phyloP scores from a whole-genome alignment of 2,329 filamentous ascomycete species.

The Alternaria ethzedia region DNA sequence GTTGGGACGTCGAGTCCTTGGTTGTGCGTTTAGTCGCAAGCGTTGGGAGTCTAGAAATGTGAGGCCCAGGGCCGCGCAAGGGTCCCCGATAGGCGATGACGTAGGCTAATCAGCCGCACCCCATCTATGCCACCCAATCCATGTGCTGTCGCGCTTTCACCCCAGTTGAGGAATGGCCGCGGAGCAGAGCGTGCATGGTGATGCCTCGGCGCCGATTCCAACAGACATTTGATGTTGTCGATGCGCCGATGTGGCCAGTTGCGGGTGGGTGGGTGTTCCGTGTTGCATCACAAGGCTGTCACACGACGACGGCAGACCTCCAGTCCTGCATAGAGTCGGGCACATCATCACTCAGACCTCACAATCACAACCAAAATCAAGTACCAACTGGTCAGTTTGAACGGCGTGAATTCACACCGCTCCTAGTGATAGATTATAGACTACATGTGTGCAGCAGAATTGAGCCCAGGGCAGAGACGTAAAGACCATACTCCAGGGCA shows the following conservation, averaged over 20 bases:
- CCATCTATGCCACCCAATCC: neutral
- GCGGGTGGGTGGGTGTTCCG: neutral
- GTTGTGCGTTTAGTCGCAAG: conserved; percentile 1
- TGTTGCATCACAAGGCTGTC: neutral
- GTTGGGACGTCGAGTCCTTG: neutral
- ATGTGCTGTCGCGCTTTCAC: conserved; percentile 2
- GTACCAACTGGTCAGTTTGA: conserved; percentile 14
- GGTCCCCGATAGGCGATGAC: conserved; percentile 18
- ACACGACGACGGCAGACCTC: neutral
- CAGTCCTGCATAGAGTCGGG: neutral
- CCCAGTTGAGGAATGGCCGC: neutral
- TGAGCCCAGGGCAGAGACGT: conserved; percentile 21
- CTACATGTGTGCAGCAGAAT: conserved; percentile 10
- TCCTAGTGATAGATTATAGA: conserved; percentile 22
- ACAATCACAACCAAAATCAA: neutral
- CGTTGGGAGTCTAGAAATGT: conserved; percentile 13
- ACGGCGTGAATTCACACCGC: conserved; percentile 44
- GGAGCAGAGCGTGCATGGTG: neutral
- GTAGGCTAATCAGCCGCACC: conserved; percentile 18
- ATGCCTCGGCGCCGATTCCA: neutral
- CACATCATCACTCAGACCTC: neutral
- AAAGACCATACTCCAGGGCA: conserved; percentile 1
- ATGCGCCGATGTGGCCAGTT: neutral
- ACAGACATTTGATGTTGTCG: neutral
- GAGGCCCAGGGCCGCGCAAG: neutral